Evolutionary conservation across 1,139 yeast species (phyloP).

Genomic region (Diutina ranongensis): DNA sequence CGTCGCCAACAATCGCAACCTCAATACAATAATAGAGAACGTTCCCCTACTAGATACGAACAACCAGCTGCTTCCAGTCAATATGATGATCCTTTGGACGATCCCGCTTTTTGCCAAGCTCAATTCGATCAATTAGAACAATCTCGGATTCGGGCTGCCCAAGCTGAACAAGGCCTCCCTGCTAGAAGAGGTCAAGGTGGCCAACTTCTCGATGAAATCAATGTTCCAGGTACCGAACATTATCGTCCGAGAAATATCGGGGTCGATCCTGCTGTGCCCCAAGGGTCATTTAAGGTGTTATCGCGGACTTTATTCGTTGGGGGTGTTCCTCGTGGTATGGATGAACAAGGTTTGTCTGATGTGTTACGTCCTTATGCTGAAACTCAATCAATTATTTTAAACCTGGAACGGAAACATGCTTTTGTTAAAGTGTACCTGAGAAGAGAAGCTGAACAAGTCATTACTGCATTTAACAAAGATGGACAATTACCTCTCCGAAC

Average conservation of each 20-base stretch:
- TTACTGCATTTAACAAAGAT: conserved; percentile 42
- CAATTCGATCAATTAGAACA: conserved; percentile 1
- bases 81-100: not conserved
- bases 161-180: conserved; percentile 7
- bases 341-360: conserved; percentile 55
- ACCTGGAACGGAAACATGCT: conserved; percentile 87
- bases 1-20: conserved; percentile 5
- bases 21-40: conserved; percentile 1
- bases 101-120: not conserved
- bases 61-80: not conserved
- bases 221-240: conserved; percentile 60
- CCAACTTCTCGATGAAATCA: conserved; percentile 36
- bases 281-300: conserved; percentile 70
- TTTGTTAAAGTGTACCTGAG: conserved; percentile 95
- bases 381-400: conserved; percentile 82
- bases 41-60: not conserved
- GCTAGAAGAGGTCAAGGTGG: conserved; percentile 6
- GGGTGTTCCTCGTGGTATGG: conserved; percentile 80
- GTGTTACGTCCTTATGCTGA: conserved; percentile 83
- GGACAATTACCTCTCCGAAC: conserved; percentile 55
- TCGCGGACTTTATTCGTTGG: conserved; percentile 91
- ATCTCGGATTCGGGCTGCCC: not conserved
- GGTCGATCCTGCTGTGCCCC: conserved; percentile 61
- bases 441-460: conserved; percentile 76
- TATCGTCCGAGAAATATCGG: conserved; percentile 62